Evolutionary conservation across 371 early-diverging fungal species (phyloP), one percentile per base, ranked within the genome.

Genomic region (Mucor indicus): DNA sequence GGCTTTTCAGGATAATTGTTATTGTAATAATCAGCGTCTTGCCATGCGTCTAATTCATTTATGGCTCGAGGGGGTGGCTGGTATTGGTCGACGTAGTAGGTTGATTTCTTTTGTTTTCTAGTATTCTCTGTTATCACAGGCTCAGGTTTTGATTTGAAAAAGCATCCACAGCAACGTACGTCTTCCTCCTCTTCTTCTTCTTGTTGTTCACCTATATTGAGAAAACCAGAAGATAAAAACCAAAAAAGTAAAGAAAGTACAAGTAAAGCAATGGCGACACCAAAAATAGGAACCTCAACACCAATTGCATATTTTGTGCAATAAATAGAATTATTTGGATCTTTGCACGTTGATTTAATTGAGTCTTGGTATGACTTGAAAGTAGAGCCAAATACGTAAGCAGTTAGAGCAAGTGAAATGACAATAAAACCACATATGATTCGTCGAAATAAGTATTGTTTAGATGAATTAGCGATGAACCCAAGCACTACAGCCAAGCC

Each of bases 271-370:
- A 67, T 31, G n/a, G 67, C 60, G 8, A 59, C 35, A n/a, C 47
- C 50, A 44, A 71, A 50, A 2, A 67, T 25, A 44, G 62, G 38
- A 11, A 57, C 53, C 44, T 71, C 71, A 21, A 52, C 35, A 8
- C 55, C 52, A 22, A 55, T 38, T 23, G 38, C 27, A 25, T 59
- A 44, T 10, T 33, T 33, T 30, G 52, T 52, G 39, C 71, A 71
- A 21, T 46, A 25, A 13, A 62, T 33, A 6, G 19, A 25, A 33
- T 50, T 57, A 21, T 35, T 35, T 23, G 51, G 31, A 22, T 42
- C 41, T 36, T 37, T 37, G 36, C 55, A 60, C 2, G 52, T 40
- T 23, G 45, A 38, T 37, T 47, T 42, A 20, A 60, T 60, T 15
- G 16, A 22, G 38, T 54, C 40, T 30, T 42, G 33, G 23, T 60